Conservation (phyloP, 176 grass and related monocot species). For the Eragrostis nindensis region DNA sequence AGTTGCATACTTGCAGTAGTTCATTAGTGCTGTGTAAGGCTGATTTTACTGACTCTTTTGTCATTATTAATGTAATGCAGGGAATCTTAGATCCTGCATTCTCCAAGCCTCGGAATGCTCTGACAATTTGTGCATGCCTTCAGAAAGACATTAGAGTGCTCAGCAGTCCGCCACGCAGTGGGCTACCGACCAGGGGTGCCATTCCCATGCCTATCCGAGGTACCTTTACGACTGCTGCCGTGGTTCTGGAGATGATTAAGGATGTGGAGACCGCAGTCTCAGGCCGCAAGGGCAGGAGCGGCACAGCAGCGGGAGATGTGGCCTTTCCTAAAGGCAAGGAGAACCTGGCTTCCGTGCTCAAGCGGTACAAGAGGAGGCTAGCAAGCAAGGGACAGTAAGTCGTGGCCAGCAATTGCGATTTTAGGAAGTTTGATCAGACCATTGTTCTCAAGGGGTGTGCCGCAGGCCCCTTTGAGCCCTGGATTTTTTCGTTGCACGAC, state of each 20-base stretch:
- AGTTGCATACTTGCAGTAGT: neutral
- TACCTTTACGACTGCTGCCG: constrained; percentile 68
- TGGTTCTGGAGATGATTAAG: constrained; percentile 82
- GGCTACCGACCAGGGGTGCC: constrained; percentile 5
- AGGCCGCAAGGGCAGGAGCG: constrained; percentile 84
- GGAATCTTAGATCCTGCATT: constrained; percentile 92
- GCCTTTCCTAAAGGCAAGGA: constrained; percentile 99
- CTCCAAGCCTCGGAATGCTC: constrained; percentile 63
- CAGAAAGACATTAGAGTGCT: constrained; percentile 46
- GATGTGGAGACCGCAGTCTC: constrained; percentile 78
- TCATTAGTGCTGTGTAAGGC: neutral
- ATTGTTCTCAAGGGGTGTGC: constrained; percentile 35
- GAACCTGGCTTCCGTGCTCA: constrained; percentile 95
- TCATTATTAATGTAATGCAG: constrained; percentile 44
- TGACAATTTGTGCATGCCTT: constrained; percentile 60
- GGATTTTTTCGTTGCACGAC: constrained; percentile 81
- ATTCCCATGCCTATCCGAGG: constrained; percentile 32
- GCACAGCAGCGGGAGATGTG: constrained; percentile 89
- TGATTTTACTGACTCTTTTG: constrained; percentile 23
- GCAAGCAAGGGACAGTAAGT: constrained; percentile 60
- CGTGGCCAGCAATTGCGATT: neutral
- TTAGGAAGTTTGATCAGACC: constrained; percentile 46
- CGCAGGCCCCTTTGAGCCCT: constrained; percentile 28
- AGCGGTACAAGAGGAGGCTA: constrained; percentile 92
- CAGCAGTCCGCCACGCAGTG: constrained; percentile 23